These are phyloP conservation scores for Balamuthia mandrillaris DNA, from an alignment of 208 protist species.

Conservation along the genomic window DNA sequence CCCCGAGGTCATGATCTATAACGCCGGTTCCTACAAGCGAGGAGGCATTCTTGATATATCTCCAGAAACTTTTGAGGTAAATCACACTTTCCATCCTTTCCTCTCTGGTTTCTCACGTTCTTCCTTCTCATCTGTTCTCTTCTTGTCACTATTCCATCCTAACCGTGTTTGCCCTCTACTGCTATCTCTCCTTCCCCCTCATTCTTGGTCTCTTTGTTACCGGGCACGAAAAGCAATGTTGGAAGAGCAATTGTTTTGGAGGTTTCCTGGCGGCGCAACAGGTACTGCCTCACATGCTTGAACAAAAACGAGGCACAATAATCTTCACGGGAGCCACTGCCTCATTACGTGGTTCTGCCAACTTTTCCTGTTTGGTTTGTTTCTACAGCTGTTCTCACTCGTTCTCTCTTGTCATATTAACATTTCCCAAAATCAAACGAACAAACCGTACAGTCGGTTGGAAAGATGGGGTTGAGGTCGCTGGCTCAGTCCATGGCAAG, in stretches of 20 bases:
- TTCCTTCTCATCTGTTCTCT: background rate
- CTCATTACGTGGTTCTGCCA: conserved; percentile 35
- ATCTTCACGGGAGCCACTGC: conserved; percentile 67
- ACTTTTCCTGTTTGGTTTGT: conserved; percentile 46
- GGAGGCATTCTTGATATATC: background rate
- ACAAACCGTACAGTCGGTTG: conserved; percentile 2
- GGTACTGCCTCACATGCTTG: conserved; percentile 42
- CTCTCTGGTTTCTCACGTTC: too few species aligned
- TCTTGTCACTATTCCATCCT: background rate
- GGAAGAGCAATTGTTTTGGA: conserved; percentile 20
- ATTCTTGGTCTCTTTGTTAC: too few species aligned
- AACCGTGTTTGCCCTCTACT: background rate
- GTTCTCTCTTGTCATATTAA: background rate
- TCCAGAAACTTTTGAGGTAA: too few species aligned
- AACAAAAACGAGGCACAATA: conserved; percentile 44
- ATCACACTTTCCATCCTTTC: too few species aligned
- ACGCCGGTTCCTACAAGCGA: conserved; percentile 39
- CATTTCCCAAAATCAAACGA: background rate
- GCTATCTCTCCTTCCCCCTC: background rate
- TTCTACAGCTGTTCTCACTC: background rate
- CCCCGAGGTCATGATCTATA: conserved; percentile 45
- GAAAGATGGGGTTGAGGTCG: conserved; percentile 53
- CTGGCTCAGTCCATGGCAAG: conserved; percentile 58
- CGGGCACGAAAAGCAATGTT: too few species aligned
- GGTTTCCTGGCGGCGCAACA: conserved; percentile 33